Conservation (phyloP, 2,329 filamentous ascomycete species). For the Rhynchosporium secalis region DNA sequence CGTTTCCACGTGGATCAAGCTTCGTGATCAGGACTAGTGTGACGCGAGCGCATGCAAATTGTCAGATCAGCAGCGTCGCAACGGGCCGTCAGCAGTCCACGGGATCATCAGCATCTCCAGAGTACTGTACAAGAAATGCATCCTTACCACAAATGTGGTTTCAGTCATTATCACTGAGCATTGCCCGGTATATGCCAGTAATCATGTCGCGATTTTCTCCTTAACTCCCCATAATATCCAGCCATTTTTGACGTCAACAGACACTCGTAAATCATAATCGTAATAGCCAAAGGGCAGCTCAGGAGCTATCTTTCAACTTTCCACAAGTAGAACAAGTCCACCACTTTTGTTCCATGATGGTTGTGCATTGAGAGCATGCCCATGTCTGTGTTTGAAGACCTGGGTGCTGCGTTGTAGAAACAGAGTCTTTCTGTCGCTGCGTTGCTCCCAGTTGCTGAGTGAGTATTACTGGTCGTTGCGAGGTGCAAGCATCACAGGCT, state of each 20-base stretch:
- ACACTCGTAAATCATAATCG: slow-evolving; percentile 12
- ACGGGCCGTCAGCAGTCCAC: slow-evolving; percentile 1
- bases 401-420: slow-evolving; percentile 18
- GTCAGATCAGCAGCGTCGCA: not conserved
- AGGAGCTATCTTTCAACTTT: slow-evolving; percentile 54
- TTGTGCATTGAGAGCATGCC: slow-evolving; percentile 55
- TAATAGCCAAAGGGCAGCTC: slow-evolving; percentile 6
- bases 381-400: slow-evolving; percentile 41
- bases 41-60: not conserved
- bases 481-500: slow-evolving; percentile 58
- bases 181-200: not conserved
- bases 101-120: not conserved
- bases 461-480: slow-evolving; percentile 43
- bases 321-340: slow-evolving; percentile 59
- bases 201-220: not conserved
- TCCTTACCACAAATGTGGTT: not conserved
- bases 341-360: slow-evolving; percentile 54
- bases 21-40: slow-evolving; percentile 2
- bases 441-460: slow-evolving; percentile 31
- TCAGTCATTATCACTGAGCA: not conserved
- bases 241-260: not conserved
- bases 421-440: slow-evolving; percentile 15
- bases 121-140: not conserved
- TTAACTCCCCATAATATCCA: not conserved
- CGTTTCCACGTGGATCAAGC: not conserved